phyloP scores from a whole-genome alignment of 208 protist genomes.

The Jaenimonas drosophilae region DNA sequence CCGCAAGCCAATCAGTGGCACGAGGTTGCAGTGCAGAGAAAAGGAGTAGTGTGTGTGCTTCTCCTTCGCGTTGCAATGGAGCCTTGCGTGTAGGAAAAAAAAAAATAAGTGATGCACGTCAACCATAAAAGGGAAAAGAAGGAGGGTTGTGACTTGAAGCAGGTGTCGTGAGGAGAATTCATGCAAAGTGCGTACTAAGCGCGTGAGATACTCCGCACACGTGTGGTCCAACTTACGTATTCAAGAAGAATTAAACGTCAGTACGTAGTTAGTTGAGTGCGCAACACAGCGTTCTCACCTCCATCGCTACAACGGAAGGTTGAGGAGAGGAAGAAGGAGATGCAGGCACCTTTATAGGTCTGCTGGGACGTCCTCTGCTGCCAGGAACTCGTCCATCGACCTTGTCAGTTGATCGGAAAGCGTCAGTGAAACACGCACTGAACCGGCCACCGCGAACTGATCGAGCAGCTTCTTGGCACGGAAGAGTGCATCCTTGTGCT shows the following conservation, averaged over 20 bases:
- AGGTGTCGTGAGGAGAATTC: neutral
- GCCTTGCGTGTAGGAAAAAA: too few species aligned
- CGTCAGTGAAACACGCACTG: conserved; percentile 50
- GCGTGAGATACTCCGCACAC: too few species aligned
- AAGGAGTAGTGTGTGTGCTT: too few species aligned
- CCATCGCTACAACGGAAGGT: too few species aligned
- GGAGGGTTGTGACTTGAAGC: neutral
- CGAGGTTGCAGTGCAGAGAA: too few species aligned
- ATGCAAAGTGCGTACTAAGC: too few species aligned
- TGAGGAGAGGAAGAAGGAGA: conserved; percentile 3
- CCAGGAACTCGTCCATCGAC: conserved; percentile 26
- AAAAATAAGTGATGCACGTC: conserved; percentile 7
- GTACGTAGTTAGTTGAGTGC: too few species aligned
- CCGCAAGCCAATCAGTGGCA: conserved; percentile 3
- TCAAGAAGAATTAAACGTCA: too few species aligned
- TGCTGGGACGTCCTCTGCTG: conserved; percentile 14
- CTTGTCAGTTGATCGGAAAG: conserved; percentile 35
- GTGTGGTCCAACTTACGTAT: too few species aligned
- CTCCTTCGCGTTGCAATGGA: too few species aligned
- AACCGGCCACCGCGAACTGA: conserved; percentile 58
- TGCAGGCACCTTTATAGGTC: too few species aligned
- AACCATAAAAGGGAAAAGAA: neutral
- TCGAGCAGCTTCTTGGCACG: conserved; percentile 76
- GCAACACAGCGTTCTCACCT: too few species aligned
- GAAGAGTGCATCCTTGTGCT: conserved; percentile 44